phyloP scores from a whole-genome alignment of 768 basidiomycete species.

The Russula vinacea region DNA sequence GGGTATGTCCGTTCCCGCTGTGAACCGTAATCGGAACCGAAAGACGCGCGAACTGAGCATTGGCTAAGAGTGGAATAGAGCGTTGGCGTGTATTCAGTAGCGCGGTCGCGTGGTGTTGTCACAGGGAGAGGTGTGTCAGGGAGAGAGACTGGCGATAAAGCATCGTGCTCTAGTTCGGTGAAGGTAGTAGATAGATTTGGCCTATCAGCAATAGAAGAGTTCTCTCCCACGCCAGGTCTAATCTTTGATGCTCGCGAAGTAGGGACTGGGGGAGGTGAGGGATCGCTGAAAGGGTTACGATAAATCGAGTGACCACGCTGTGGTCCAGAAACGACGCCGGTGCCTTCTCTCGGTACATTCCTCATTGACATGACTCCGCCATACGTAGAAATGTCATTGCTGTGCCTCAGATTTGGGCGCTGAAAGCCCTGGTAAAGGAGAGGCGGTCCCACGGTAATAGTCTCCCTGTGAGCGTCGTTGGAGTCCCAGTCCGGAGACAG shows the following conservation, averaged over 20 bases:
- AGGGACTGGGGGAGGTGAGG: neutral
- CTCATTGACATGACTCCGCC: neutral
- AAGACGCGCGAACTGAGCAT: neutral
- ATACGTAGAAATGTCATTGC: neutral
- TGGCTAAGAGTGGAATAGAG: neutral
- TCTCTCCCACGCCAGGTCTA: slow-evolving; percentile 1
- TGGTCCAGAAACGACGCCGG: neutral
- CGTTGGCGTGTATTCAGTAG: neutral
- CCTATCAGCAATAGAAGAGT: neutral
- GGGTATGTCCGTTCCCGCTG: neutral
- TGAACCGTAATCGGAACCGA: neutral
- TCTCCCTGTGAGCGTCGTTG: neutral
- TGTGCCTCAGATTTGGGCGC: neutral
- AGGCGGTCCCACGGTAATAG: neutral
- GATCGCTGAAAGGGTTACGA: slow-evolving; percentile 6
- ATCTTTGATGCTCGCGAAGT: slow-evolving; percentile 2
- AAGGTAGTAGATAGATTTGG: neutral
- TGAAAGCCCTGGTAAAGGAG: neutral
- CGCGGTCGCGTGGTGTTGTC: neutral
- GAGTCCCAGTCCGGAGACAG: neutral
- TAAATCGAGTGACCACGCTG: neutral
- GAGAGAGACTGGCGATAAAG: slow-evolving; percentile 1
- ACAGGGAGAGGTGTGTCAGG: neutral
- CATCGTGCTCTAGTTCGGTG: neutral
- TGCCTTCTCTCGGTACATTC: neutral